Evolutionary conservation across 768 basidiomycete species (phyloP), one percentile per base, ranked within the genome.

Genomic region (Hysterangium stoloniferum): DNA sequence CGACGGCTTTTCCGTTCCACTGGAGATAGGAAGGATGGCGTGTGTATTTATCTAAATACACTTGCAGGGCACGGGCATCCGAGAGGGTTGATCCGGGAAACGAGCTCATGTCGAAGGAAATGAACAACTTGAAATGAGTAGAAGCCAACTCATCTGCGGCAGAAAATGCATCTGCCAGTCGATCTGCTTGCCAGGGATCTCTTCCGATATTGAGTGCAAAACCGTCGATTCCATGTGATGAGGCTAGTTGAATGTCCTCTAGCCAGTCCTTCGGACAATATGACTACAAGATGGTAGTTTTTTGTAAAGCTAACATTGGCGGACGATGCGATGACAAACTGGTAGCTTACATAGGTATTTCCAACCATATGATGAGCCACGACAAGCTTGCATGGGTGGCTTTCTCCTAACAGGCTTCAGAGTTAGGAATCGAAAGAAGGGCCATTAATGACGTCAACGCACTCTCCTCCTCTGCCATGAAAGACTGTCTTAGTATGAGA

Each of bases 141-240:
- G 52, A 52, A 20, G 28, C 48, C 22, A 41, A 19, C 32, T 17
- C 47, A 44, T 52, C 54, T 4, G 34, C 37, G 3, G 33, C 43
- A 15, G 69, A 71, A 64, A 65, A 88, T 69, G 85, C 86, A 51
- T 79, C 74, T 32, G 74, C 71, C 7, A 88, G 76, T 45, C 78
- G 77, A 37, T 66, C 67, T 32, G 73, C 68, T 57, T 86, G 76
- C 82, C 83, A 88, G 35, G 62, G 54, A 57, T 86, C 82, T 0
- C 56, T 58, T 20, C 86, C 86, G 38, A 82, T 71, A 59, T 88
- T 88, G 49, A 90, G 70, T 1, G 82, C 82, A 62, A 84, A 85
- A 1, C 71, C 83, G 53, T 85, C 83, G 55, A 86, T 75, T 13
- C 80, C 80, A 50, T 70, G 73, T 4, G 70, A 61, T 51, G 75